A percentile compares a stretch with the other conserved stretches of the same genome.
Evolutionary conservation across 2,329 filamentous ascomycete species (phyloP).

Genomic region (Ceratocystis lukuohia): DNA sequence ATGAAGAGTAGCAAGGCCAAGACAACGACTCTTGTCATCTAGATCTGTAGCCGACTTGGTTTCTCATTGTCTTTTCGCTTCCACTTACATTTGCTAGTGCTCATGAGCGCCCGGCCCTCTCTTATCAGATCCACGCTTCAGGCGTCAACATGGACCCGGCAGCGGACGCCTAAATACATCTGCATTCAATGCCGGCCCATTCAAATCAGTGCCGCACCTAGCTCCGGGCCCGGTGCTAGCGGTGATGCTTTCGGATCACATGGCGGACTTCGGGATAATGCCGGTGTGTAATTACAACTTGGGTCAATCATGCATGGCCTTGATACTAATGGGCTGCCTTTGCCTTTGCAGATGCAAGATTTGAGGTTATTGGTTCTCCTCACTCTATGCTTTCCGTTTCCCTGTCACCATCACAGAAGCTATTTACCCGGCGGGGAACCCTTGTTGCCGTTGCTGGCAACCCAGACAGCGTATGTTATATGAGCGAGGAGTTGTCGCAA

Average conservation of each 20-base stretch:
- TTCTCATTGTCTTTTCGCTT: neutral
- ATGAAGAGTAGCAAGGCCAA: neutral
- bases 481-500: neutral
- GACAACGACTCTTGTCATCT: neutral
- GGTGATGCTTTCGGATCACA: conserved; percentile 47
- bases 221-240: conserved; percentile 39
- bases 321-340: neutral
- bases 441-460: conserved; percentile 83
- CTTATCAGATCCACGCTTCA: conserved; percentile 6
- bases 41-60: neutral
- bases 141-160: conserved; percentile 19
- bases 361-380: conserved; percentile 82
- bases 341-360: conserved; percentile 60
- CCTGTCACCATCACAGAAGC: conserved; percentile 80
- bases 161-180: conserved; percentile 28
- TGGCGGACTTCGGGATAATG: conserved; percentile 34
- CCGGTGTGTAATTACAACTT: conserved; percentile 30
- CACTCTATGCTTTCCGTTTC: conserved; percentile 90
- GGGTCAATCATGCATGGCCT: neutral
- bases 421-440: conserved; percentile 85
- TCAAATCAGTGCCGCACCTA: conserved; percentile 49
- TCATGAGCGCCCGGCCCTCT: conserved; percentile 9
- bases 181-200: conserved; percentile 46
- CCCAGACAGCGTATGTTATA: conserved; percentile 60
- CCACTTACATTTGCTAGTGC: neutral